Evolutionary conservation across 352 stramenopile species (phyloP).

Genomic region (Phytopythium ostracodes): DNA sequence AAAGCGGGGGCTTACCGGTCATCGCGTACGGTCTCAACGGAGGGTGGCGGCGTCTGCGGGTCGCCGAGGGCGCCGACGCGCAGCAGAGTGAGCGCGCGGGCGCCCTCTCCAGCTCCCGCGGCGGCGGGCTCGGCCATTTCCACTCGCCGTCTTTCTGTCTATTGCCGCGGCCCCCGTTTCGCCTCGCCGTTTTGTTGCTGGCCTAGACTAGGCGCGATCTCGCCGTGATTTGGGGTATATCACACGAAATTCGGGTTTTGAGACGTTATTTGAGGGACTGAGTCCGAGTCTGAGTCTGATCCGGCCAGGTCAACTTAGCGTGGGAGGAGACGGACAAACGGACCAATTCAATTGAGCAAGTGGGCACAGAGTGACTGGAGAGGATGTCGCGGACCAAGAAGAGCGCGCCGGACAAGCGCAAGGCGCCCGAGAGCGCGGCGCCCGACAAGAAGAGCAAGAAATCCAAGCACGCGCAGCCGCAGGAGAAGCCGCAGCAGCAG

Average conservation of each 20-base stretch:
- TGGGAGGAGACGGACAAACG: background rate
- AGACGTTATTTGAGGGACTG: no score
- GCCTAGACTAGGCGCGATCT: background rate
- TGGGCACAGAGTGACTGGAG: no score
- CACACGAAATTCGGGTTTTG: background rate
- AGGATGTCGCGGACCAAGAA: conserved; percentile 52
- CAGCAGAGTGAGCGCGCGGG: background rate
- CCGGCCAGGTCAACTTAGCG: background rate
- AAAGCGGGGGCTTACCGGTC: background rate
- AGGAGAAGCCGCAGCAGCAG: conserved; percentile 6
- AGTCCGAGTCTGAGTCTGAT: no score
- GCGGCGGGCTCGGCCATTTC: conserved; percentile 3
- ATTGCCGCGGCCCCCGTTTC: background rate
- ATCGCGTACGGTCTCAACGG: background rate
- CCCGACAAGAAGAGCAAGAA: conserved; percentile 32
- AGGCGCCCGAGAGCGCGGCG: conserved; percentile 15
- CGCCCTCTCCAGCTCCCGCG: background rate
- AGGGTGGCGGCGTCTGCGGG: background rate
- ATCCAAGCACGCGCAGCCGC: conserved; percentile 14
- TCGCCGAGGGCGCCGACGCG: background rate
- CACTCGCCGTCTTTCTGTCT: background rate
- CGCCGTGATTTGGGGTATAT: no score
- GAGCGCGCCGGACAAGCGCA: conserved; percentile 35
- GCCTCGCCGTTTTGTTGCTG: background rate
- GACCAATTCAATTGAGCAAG: background rate